These are phyloP conservation scores for Tuber microsphaerosporum DNA, from an alignment of 495 filamentous ascomycete species.

Conservation along the genomic window DNA sequence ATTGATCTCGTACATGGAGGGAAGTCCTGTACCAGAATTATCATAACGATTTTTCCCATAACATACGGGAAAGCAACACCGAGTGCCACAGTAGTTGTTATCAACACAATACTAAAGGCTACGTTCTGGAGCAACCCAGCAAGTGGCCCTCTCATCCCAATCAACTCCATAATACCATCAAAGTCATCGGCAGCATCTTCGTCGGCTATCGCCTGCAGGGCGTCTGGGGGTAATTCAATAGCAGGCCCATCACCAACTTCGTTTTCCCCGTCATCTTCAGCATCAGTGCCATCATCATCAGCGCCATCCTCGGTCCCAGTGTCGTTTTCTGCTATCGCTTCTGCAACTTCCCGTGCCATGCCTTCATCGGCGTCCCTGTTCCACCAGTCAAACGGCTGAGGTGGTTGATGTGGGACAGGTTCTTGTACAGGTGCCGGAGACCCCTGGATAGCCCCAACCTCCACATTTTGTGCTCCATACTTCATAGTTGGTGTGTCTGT, in stretches of 20 bases:
- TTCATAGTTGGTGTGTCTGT: no score
- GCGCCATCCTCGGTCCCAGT: constrained; percentile 32
- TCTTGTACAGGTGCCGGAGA: neutral
- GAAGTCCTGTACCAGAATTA: constrained; percentile 42
- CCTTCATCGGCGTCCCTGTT: neutral
- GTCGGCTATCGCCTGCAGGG: constrained; percentile 31
- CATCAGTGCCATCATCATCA: constrained; percentile 30
- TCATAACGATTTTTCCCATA: constrained; percentile 72
- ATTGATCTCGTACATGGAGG: constrained; percentile 4
- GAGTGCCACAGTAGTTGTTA: constrained; percentile 72
- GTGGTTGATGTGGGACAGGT: neutral
- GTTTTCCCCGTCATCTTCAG: constrained; percentile 21
- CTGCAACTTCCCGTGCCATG: neutral
- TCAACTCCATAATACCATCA: constrained; percentile 92
- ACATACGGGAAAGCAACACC: constrained; percentile 90
- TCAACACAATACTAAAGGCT: constrained; percentile 83
- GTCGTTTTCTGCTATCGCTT: neutral
- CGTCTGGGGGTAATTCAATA: constrained; percentile 37
- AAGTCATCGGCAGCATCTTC: constrained; percentile 87
- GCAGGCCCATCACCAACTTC: constrained; percentile 12
- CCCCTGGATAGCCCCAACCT: neutral
- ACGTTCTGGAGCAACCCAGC: constrained; percentile 86
- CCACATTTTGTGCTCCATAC: neutral
- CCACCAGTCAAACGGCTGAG: neutral
- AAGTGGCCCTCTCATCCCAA: constrained; percentile 92